Evolutionary conservation across 1,284 basidiomycete genomes (phyloP).

Genomic region (Ustilago bromivora): DNA sequence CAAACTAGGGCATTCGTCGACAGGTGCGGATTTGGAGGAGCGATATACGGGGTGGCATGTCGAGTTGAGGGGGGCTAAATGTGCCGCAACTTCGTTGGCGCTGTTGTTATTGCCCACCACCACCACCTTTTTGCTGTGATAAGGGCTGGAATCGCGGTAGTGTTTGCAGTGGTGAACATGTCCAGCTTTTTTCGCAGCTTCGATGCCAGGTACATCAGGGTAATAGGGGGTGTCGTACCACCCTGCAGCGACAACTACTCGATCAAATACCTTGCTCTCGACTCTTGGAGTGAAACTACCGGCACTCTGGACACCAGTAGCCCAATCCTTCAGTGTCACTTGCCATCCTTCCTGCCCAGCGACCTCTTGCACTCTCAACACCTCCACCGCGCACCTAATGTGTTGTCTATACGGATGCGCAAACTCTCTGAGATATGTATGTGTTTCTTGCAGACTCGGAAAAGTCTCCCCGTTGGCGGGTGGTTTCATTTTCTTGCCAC

Average conservation of each 20-base stretch:
- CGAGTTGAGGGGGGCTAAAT: constrained; percentile 52
- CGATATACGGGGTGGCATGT: constrained; percentile 39
- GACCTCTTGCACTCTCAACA: constrained; percentile 53
- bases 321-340: constrained; percentile 49
- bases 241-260: constrained; percentile 54
- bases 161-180: constrained; percentile 63
- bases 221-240: constrained; percentile 62
- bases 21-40: constrained; percentile 29
- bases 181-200: constrained; percentile 25
- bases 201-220: constrained; percentile 44
- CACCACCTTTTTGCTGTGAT: constrained; percentile 44
- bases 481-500: constrained; percentile 38
- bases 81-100: constrained; percentile 61
- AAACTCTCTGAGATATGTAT: constrained; percentile 45
- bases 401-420: constrained; percentile 34
- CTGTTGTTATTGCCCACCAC: constrained; percentile 64
- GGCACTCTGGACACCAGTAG: neutral
- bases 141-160: constrained; percentile 53
- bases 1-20: constrained; percentile 48
- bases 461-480: constrained; percentile 53
- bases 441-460: constrained; percentile 57
- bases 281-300: constrained; percentile 22
- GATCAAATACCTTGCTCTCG: constrained; percentile 32
- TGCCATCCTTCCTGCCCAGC: constrained; percentile 32
- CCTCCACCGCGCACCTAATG: constrained; percentile 49